Evolutionary conservation across 1,284 basidiomycete genomes (phyloP), one percentile per base, ranked within the genome.

Genomic region (Puccinia polysora): DNA sequence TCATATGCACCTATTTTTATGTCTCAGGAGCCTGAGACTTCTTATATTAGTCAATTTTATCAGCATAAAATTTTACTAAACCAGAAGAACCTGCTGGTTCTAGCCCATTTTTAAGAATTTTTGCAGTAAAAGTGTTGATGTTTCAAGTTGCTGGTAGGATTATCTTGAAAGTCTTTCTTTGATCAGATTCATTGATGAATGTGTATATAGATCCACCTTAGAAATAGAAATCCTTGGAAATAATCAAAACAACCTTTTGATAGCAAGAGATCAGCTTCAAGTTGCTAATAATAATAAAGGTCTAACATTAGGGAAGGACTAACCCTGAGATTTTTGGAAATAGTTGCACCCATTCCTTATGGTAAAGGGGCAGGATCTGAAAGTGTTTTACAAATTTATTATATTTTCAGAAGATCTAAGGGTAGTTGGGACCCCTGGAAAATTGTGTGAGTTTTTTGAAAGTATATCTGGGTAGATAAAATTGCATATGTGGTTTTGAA

Each of bases 291-390:
- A 59, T 53, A 62, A 65, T 59, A 52, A 10, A 63, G 45, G 23
- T 25, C 52, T 15, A 18, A 52, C 45, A 70, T 47, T n/a, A n/a
- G 52, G 63, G 52, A 4, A 62, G 36, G 7, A 6, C 88, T 76
- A 80, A 95, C 92, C 92, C 93, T 73, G 92, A 87, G 1, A 97
- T 87, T 12, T 91, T 94, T 65, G 96, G 83, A 79, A 93, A 90
- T 78, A 89, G 92, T 78, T 88, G 93, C 65, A 97, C 91, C n/a
- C 93, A 85, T 81, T 93, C 93, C 81, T 95, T 94, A 81, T 96
- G 95, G 81, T 97, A 93, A 74, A 97, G 80, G 4, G 93, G 92
- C 64, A 90, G 83, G 72, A 96, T 83, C 77, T 95, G 89, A 79
- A 97, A 96, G n/a, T 87, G 91, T 75, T 87, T 83, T 23, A 96